Conservation (phyloP, 495 filamentous ascomycete species). For the Endocarpon pusillum region DNA sequence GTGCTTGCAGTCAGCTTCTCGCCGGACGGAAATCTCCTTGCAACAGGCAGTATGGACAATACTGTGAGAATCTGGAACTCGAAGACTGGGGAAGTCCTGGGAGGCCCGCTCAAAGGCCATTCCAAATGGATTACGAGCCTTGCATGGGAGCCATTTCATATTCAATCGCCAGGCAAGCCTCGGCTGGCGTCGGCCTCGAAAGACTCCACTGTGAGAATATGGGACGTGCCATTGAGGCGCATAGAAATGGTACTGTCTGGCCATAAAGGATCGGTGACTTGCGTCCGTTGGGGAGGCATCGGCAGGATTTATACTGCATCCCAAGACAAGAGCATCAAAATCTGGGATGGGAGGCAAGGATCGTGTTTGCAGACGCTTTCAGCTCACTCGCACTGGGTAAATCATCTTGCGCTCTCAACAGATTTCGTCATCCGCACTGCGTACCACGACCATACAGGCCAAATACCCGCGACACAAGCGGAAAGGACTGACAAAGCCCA, state of each 20-base stretch:
- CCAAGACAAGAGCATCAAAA: conserved; percentile 86
- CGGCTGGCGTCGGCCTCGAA: conserved; percentile 79
- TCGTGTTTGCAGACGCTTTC: conserved; percentile 63
- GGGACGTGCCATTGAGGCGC: conserved; percentile 61
- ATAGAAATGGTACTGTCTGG: conserved; percentile 72
- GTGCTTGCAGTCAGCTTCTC: conserved; percentile 78
- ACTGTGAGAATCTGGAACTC: conserved; percentile 82
- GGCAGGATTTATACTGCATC: conserved; percentile 74
- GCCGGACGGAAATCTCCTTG: conserved; percentile 64
- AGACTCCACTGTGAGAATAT: conserved; percentile 77
- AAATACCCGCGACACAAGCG: conserved; percentile 47
- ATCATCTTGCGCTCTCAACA: conserved; percentile 86
- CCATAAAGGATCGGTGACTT: conserved; percentile 75
- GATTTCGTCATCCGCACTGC: conserved; percentile 79
- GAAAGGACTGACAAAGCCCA: conserved; percentile 60
- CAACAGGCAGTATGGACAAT: conserved; percentile 89
- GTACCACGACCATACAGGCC: conserved; percentile 69
- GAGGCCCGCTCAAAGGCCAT: conserved; percentile 71
- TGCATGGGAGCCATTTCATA: conserved; percentile 89
- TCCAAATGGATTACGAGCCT: conserved; percentile 77
- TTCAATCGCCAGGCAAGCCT: conserved; percentile 54
- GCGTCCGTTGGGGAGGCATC: conserved; percentile 86
- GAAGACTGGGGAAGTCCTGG: conserved; percentile 58
- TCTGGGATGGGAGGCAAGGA: conserved; percentile 71
- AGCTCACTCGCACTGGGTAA: conserved; percentile 85